Percentiles rank a stretch among this genome's conserved stretches.
phyloP scores from a whole-genome alignment of 208 protist species.

The Leishmania martiniquensis region DNA sequence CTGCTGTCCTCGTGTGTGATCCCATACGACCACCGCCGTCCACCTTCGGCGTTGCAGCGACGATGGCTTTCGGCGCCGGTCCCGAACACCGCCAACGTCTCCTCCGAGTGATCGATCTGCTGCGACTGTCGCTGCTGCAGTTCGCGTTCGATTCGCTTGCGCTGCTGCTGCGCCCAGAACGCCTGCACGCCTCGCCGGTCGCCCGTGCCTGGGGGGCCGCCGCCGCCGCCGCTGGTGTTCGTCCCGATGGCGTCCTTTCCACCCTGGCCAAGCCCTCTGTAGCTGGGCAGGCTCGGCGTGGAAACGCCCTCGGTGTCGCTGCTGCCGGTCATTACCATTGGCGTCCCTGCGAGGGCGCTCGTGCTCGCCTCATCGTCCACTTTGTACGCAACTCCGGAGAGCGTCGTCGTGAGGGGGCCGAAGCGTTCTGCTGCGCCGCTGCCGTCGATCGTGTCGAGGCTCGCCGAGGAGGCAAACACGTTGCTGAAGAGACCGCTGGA shows the following conservation, averaged over 20 bases:
- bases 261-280: not conserved
- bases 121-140: slow-evolving; percentile 22
- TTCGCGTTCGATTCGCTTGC: slow-evolving; percentile 26
- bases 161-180: slow-evolving; percentile 33
- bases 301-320: not conserved
- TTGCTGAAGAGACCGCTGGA: not conserved
- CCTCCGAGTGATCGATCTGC: not conserved
- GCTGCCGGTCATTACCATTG: not conserved
- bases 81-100: not conserved
- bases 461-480: not conserved
- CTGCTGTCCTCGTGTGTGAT: not conserved
- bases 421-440: slow-evolving; percentile 4
- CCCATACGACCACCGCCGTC: not conserved
- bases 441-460: slow-evolving; percentile 2
- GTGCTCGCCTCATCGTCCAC: slow-evolving; percentile 30
- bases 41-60: not conserved
- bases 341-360: not conserved
- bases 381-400: slow-evolving; percentile 29
- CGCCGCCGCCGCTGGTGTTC: not conserved
- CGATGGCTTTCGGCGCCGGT: not conserved
- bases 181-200: slow-evolving; percentile 15
- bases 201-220: not conserved
- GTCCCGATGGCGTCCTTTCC: not conserved
- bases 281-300: not conserved
- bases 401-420: slow-evolving; percentile 22